Evolutionary conservation across 2,329 filamentous ascomycete genomes (phyloP).

Genomic region (Leptographium galeiforme): DNA sequence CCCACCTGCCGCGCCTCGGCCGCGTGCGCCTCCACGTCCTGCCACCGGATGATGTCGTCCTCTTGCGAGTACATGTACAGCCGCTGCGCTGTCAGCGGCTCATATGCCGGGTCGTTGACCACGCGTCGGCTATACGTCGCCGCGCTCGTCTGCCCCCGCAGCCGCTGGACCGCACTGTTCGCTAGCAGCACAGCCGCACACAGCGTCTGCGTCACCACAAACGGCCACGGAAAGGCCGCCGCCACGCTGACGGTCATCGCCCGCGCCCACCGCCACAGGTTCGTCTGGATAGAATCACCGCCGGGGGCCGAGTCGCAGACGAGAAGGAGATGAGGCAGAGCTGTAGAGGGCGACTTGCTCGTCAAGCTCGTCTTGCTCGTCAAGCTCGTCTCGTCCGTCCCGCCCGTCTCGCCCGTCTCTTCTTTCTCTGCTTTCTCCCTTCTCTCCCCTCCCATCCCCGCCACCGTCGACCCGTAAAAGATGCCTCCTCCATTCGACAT

Average conservation of each 20-base stretch:
- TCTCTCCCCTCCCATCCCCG: neutral
- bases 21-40: slow-evolving; percentile 1
- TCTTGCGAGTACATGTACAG: slow-evolving; percentile 1
- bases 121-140: neutral
- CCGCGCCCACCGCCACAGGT: neutral
- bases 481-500: slow-evolving; percentile 4
- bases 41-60: slow-evolving; percentile 1
- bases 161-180: neutral
- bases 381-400: too few species aligned
- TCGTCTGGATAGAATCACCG: neutral
- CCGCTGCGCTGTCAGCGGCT: neutral
- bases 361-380: too few species aligned
- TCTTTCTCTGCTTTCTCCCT: neutral
- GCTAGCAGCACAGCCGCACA: neutral
- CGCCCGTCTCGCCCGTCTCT: neutral
- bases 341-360: too few species aligned
- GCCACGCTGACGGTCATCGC: neutral
- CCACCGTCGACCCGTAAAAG: neutral
- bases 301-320: slow-evolving; percentile 1
- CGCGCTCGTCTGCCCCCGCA: neutral
- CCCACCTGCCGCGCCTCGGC: neutral
- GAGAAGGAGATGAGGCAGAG: neutral
- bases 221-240: neutral
- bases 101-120: neutral
- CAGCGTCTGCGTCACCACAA: neutral